Conservation (phyloP, 148 eudicot species). For the Vaccinium vitisidaea region DNA sequence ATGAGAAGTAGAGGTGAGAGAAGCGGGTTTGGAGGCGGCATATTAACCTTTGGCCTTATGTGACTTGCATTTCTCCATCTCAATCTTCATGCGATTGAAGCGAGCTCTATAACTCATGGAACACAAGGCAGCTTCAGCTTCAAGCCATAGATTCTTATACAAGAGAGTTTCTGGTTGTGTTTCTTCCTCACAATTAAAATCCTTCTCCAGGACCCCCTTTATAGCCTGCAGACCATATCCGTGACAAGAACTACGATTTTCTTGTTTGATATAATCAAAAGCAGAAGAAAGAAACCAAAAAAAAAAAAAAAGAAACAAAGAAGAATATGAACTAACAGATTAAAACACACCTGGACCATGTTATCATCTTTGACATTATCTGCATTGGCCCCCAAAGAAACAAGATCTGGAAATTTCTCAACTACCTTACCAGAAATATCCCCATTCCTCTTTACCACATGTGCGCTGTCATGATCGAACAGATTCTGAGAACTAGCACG, state of each 20-base stretch:
- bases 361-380: conserved; percentile 31
- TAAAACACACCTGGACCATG: conserved; percentile 45
- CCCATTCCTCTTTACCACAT: conserved; percentile 12
- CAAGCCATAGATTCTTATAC: conserved; percentile 86
- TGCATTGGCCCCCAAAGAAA: conserved; percentile 29
- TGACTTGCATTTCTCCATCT: conserved; percentile 41
- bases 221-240: conserved; percentile 49
- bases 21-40: background rate
- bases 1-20: conserved; percentile 35
- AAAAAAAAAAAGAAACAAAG: background rate
- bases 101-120: conserved; percentile 63
- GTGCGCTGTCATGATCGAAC: background rate
- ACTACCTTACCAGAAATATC: conserved; percentile 27
- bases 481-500: conserved; percentile 6
- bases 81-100: conserved; percentile 61
- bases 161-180: conserved; percentile 45
- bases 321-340: background rate
- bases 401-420: conserved; percentile 14
- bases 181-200: conserved; percentile 48
- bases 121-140: conserved; percentile 95
- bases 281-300: background rate
- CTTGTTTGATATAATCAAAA: background rate
- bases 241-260: background rate
- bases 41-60: conserved; percentile 41
- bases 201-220: conserved; percentile 55